Percentiles rank a stretch among this genome's conserved stretches.
These are phyloP conservation scores for Protostelium mycophagum DNA, from an alignment of 78 protist species.

Conservation along the genomic window DNA sequence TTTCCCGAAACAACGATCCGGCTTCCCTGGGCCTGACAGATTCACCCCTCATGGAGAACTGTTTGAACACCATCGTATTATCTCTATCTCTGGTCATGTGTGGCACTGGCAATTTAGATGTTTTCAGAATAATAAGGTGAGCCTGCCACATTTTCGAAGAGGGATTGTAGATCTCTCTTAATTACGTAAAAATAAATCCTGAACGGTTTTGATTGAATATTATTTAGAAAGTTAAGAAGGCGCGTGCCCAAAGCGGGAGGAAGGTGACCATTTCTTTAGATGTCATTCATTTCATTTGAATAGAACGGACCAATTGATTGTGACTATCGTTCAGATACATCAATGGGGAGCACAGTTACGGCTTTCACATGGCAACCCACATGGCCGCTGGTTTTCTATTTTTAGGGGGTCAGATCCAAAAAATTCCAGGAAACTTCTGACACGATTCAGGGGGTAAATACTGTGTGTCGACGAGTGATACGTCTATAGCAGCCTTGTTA, in stretches of 20 bases:
- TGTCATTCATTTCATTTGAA: background rate
- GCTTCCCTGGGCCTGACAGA: background rate
- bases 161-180: background rate
- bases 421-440: background rate
- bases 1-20: background rate
- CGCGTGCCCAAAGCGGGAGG: background rate
- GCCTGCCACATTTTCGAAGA: background rate
- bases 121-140: conserved; percentile 37
- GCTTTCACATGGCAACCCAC: conserved; percentile 75
- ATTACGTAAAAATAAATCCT: too few relatives aligned
- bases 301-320: too few relatives aligned
- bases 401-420: conserved; percentile 51
- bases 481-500: conserved; percentile 77
- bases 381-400: conserved; percentile 83
- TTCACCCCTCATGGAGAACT: conserved; percentile 18
- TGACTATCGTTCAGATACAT: background rate
- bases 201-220: background rate
- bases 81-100: conserved; percentile 67
- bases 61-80: conserved; percentile 9
- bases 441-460: conserved; percentile 44
- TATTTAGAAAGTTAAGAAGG: background rate
- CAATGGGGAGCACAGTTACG: conserved; percentile 36
- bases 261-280: background rate
- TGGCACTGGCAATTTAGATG: conserved; percentile 67
- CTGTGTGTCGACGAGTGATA: conserved; percentile 41